Conservation (phyloP, 495 filamentous ascomycete genomes). For the Tuber indicum region DNA sequence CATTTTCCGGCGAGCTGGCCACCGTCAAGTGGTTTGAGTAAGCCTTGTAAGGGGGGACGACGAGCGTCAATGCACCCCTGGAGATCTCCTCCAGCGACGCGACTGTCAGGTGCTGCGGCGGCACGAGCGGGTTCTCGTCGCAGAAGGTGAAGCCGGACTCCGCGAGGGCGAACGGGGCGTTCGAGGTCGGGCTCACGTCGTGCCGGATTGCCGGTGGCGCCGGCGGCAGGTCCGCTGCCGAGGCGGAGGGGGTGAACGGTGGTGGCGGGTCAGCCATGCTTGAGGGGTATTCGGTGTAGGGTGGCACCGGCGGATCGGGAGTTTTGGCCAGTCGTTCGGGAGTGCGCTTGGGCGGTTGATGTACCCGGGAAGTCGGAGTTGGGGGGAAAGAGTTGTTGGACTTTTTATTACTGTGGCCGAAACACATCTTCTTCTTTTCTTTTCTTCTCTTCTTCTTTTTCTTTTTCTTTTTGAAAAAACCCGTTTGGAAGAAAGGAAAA, state of each 20-base stretch:
- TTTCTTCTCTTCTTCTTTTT: no score
- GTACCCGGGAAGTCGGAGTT: neutral
- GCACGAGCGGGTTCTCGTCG: conserved; percentile 54
- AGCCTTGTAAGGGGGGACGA: conserved; percentile 31
- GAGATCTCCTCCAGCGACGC: conserved; percentile 35
- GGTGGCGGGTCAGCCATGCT: conserved; percentile 28
- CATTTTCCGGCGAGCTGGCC: conserved; percentile 45
- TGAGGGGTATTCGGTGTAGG: neutral
- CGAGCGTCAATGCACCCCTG: conserved; percentile 31
- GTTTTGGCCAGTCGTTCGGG: neutral
- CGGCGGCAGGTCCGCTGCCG: conserved; percentile 58
- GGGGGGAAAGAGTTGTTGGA: neutral
- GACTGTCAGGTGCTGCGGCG: conserved; percentile 49
- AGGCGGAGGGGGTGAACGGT: conserved; percentile 30
- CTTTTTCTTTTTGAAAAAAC: neutral
- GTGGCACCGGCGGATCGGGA: neutral
- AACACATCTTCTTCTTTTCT: neutral
- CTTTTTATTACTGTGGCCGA: neutral
- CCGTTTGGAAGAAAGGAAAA: neutral
- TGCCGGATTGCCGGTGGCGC: conserved; percentile 70
- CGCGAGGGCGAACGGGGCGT: conserved; percentile 63
- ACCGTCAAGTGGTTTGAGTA: conserved; percentile 6
- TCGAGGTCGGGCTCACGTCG: conserved; percentile 62
- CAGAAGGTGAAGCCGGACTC: conserved; percentile 70
- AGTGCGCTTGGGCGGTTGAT: neutral